A percentile compares a stretch with the other conserved stretches of the same genome.
These are phyloP conservation scores for Shiraia bambusicola DNA, from an alignment of 2,329 filamentous ascomycete species.

Conservation along the genomic window DNA sequence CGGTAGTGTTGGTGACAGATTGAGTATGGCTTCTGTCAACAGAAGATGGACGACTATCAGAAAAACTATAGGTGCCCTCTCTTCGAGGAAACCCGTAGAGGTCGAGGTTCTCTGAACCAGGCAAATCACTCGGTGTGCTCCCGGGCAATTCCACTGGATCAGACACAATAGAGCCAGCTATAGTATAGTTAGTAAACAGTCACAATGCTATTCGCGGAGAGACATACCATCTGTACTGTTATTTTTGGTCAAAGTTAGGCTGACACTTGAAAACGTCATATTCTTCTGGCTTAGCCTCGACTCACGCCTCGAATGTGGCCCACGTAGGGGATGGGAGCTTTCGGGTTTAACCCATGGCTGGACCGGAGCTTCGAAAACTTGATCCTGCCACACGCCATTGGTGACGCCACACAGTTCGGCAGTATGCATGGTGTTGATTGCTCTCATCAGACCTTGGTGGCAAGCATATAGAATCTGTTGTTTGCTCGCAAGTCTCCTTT, in stretches of 20 bases:
- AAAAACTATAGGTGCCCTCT: not conserved
- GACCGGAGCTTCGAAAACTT: conserved; percentile 22
- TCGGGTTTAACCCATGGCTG: conserved; percentile 23
- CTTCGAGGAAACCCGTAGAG: conserved; percentile 5
- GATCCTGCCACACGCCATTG: conserved; percentile 13
- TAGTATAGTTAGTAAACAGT: conserved; percentile 4
- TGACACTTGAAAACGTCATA: conserved; percentile 24
- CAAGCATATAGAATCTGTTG: conserved; percentile 23
- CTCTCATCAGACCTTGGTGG: conserved; percentile 29
- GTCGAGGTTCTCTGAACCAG: conserved; percentile 11
- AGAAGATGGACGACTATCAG: conserved; percentile 3
- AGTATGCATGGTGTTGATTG: conserved; percentile 32
- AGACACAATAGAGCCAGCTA: conserved; percentile 19
- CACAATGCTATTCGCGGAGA: not conserved
- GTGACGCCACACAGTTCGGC: conserved; percentile 22
- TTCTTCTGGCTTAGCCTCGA: conserved; percentile 22
- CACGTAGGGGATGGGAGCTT: conserved; percentile 13
- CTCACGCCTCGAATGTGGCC: conserved; percentile 29
- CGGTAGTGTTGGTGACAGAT: too few species aligned
- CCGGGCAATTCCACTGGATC: conserved; percentile 30
- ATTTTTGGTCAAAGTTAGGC: conserved; percentile 16
- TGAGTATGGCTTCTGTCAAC: not conserved
- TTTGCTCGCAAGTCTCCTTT: conserved; percentile 26
- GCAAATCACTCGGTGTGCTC: conserved; percentile 28
- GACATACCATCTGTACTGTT: conserved; percentile 19